A percentile compares a stretch with the other conserved stretches of the same genome.
phyloP scores from a whole-genome alignment of 352 stramenopile genomes.

The Phytophthora sp. region DNA sequence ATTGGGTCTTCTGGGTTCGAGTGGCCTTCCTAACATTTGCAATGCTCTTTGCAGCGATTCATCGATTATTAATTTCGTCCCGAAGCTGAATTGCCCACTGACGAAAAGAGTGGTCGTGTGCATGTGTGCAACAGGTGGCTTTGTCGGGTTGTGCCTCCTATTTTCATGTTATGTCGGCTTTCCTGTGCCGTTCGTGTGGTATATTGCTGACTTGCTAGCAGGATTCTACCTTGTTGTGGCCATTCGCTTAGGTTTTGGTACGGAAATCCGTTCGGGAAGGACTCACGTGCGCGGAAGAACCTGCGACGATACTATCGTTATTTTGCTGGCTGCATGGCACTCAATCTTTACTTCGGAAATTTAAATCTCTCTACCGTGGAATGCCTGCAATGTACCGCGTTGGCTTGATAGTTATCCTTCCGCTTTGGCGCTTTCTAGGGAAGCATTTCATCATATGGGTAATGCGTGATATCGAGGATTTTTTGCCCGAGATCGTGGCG shows the following conservation, averaged over 20 bases:
- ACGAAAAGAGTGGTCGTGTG: not conserved
- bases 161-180: not conserved
- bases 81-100: not conserved
- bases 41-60: not conserved
- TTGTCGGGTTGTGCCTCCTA: not conserved
- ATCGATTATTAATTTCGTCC: not conserved
- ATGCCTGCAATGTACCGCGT: not conserved
- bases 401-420: not conserved
- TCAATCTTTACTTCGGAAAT: not conserved
- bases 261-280: not conserved
- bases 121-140: not conserved
- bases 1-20: not conserved
- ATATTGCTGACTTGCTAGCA: not conserved
- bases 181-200: not conserved
- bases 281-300: not conserved
- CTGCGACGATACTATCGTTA: not conserved
- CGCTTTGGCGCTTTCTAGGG: constrained; percentile 1
- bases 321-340: not conserved
- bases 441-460: not conserved
- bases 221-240: not conserved
- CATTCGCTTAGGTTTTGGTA: not conserved
- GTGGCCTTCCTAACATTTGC: not conserved
- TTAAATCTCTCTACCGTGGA: not conserved
- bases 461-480: not conserved
- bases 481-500: constrained; percentile 1